Base-by-base conservation (phyloP, 2,329 filamentous ascomycete genomes). In the Periconia macrospinosa region DNA sequence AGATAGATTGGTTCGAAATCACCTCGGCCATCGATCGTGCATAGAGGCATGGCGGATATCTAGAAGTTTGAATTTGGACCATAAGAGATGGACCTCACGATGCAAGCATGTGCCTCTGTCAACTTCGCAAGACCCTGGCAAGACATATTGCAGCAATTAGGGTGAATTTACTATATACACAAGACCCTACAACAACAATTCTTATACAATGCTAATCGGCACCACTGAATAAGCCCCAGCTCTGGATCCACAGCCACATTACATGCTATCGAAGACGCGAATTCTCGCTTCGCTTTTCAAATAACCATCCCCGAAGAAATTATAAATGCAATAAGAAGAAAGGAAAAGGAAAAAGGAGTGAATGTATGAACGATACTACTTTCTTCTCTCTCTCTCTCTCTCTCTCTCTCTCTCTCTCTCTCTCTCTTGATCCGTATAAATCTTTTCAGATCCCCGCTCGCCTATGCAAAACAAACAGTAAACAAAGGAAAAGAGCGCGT, bases 121-220 rank as follows among this genome's bases (percentile, higher is more conserved):
- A n/a, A n/a, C n/a, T n/a, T n/a, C n/a, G n/a, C n/a, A n/a, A n/a
- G n/a, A 40, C 35, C 35, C 3, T 15, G 35, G 11, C 3, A 40
- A 3, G 11, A 13, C 3, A 14, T 3, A 40, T 10, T 10, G 3
- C 17, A 10, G 17, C 35, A 13, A 40, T 5, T 27, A 27, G 23
- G 23, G 23, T 27, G 23, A 8, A 27, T 67, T 64, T 68, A 68
- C 62, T 67, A 62, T 66, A 56, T 52, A 49, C 49, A 43, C 45
- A 35, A 49, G 19, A 40, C 19, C 23, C 23, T 27, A 27, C 8
- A 27, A 27, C 8, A 27, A 27, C 10, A 47, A 20, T 11, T 19
- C 45, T 15, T 19, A 47, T 19, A 17, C 45, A 19, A 37, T 47
- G 30, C 30, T 37, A 47, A 27, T 20, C n/a, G 17, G 9, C 7